Evolutionary conservation across 495 filamentous ascomycete species (phyloP), one percentile per base, ranked within the genome.

Genomic region (Penicillium robsamsonii): DNA sequence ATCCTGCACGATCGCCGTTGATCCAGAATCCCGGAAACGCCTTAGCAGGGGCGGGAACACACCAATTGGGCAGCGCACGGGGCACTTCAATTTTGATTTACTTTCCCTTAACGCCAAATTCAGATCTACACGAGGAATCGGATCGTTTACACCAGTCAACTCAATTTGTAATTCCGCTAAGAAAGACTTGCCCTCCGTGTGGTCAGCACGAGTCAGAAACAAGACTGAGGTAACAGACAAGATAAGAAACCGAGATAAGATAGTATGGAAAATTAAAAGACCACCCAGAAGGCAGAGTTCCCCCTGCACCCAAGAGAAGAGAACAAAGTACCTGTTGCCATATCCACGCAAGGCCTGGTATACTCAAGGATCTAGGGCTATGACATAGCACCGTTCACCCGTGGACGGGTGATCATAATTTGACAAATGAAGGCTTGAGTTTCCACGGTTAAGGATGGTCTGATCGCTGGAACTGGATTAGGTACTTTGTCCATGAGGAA

Each of bases 1-100:
- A 42, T 22, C 40, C 50, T 53, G 52, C 52, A 54, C 8, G 42
- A 54, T 54, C 42, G n/a, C 52, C 52, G 52, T 54, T 54, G 42
- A 40, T 46, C 52, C 52, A 30, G 5, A 12, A 27, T 54, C 11
- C 10, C 43, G 52, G 52, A 42, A 46, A 27, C 52, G 31, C 51
- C 51, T 46, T 40, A 50, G 45, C 48, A 47, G 25, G 45, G 27
- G 17, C 15, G 33, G 31, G 8, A 30, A 41, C 5, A 31, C 2
- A 41, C 46, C 30, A 38, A 9, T 38, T 38, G 15, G 6, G n/a
- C 35, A 17, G 8, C 4, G n/a, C 22, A 29, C 35, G 37, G 33
- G 13, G 4, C 22, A 15, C 15, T 17, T 51, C 22, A 7, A 29
- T 15, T 25, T 24, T 15, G 31, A 10, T 27, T 50, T 50, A 27